Percentiles rank a stretch among this genome's conserved stretches.
Evolutionary conservation across 192 early-diverging fungal genomes (phyloP).

Genomic region (Podila epicladia): DNA sequence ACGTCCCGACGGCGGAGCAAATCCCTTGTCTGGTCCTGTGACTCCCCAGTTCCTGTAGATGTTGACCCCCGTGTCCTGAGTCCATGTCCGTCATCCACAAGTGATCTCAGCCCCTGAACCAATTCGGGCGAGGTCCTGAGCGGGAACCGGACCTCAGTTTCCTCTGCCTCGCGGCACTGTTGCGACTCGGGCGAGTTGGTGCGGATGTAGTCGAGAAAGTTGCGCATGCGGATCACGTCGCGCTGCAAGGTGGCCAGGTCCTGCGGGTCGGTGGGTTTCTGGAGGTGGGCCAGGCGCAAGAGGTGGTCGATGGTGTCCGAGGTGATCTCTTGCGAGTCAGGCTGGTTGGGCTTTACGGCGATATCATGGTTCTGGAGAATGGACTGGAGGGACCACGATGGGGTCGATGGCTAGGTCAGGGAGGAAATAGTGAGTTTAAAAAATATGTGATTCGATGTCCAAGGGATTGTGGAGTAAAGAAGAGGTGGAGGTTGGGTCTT

Average conservation of each 20-base stretch:
- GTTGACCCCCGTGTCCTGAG: constrained; percentile 6
- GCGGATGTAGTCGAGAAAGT: constrained; percentile 38
- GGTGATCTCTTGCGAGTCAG: constrained; percentile 15
- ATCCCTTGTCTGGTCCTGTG: constrained; percentile 2
- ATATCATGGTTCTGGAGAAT: constrained; percentile 19
- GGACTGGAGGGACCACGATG: constrained; percentile 37
- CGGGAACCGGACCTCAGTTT: neutral
- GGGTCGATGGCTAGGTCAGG: neutral
- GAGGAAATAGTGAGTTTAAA: neutral
- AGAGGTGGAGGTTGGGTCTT: neutral
- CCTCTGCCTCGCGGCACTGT: neutral
- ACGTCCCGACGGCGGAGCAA: constrained; percentile 10
- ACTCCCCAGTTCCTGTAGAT: neutral
- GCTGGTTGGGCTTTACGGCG: neutral
- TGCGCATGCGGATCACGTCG: constrained; percentile 33
- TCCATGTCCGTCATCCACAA: constrained; percentile 43
- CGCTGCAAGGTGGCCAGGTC: constrained; percentile 19
- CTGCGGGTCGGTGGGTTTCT: constrained; percentile 24
- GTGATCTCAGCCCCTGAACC: constrained; percentile 22
- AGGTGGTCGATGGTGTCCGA: constrained; percentile 33
- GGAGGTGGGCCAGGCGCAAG: constrained; percentile 25
- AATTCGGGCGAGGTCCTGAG: constrained; percentile 1
- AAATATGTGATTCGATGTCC: neutral
- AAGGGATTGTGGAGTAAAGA: too few species aligned
- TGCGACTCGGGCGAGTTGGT: constrained; percentile 5